These are phyloP conservation scores for Termitomyces sp. DNA, from an alignment of 768 basidiomycete species.

Conservation along the genomic window DNA sequence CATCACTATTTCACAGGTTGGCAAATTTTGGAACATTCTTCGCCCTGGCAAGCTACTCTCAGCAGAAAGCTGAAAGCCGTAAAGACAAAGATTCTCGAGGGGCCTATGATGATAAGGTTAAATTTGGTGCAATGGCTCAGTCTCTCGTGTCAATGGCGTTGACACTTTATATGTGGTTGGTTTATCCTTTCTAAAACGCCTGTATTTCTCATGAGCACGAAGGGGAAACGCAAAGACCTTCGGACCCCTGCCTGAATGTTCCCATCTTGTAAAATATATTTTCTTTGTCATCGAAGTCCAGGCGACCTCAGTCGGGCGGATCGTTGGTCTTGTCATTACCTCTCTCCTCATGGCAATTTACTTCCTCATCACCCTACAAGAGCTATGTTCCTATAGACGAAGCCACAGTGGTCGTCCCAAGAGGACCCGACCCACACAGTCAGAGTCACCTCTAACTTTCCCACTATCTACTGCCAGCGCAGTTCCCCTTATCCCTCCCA, in stretches of 20 bases:
- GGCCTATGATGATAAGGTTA: conserved; percentile 27
- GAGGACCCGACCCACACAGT: not conserved
- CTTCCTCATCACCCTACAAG: conserved; percentile 27
- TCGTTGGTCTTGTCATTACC: conserved; percentile 26
- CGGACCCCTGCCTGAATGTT: conserved; percentile 22
- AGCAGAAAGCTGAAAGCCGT: conserved; percentile 25
- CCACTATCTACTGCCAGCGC: not conserved
- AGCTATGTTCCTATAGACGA: conserved; percentile 25
- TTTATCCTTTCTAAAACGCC: not conserved
- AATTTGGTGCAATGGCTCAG: conserved; percentile 34
- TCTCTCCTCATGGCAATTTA: conserved; percentile 26
- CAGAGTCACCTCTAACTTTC: not conserved
- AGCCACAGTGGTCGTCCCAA: conserved; percentile 7
- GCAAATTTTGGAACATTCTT: conserved; percentile 39
- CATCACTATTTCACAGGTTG: conserved; percentile 21
- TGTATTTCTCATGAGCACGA: not conserved
- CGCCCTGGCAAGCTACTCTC: conserved; percentile 36
- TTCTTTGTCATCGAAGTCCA: conserved; percentile 28
- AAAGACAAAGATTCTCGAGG: not conserved
- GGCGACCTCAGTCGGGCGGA: conserved; percentile 26
- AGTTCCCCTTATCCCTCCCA: not conserved
- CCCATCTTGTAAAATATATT: conserved; percentile 25
- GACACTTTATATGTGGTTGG: conserved; percentile 34
- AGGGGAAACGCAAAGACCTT: conserved; percentile 28
- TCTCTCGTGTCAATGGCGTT: conserved; percentile 32